These are phyloP conservation scores for Lentinus tigrinus DNA, from an alignment of 768 basidiomycete species.

Conservation along the genomic window DNA sequence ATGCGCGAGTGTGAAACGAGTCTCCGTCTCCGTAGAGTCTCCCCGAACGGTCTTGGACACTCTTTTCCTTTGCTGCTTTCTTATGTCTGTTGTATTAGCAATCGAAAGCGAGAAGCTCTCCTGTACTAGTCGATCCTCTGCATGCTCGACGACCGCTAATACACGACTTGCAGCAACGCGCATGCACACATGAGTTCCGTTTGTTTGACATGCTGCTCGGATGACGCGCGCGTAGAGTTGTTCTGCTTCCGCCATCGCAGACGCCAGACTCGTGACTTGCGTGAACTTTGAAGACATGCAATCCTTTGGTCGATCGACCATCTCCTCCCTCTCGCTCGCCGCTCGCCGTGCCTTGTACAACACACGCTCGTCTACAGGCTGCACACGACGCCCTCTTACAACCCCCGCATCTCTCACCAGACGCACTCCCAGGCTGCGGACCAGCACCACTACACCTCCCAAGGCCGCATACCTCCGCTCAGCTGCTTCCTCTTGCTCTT, in stretches of 20 bases:
- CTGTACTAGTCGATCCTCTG: not conserved
- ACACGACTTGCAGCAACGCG: not conserved
- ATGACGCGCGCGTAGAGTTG: too few species aligned
- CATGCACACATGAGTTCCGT: not conserved
- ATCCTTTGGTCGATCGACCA: not conserved
- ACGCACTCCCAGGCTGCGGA: constrained; percentile 6
- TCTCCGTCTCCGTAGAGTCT: not conserved
- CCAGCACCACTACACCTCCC: not conserved
- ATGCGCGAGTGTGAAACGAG: not conserved
- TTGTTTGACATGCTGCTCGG: not conserved
- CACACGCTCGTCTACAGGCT: not conserved
- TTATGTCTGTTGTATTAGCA: constrained; percentile 13
- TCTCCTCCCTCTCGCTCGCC: not conserved
- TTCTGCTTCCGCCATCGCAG: not conserved
- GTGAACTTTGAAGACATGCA: not conserved
- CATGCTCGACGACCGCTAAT: not conserved
- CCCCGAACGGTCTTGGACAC: not conserved
- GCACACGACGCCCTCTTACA: not conserved
- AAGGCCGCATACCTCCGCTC: not conserved
- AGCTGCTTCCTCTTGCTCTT: not conserved
- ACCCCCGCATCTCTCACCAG: not conserved
- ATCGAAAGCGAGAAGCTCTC: constrained; percentile 8
- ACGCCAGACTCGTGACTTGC: not conserved
- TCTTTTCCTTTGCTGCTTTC: not conserved
- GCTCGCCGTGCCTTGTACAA: not conserved